A percentile compares a stretch with the other conserved stretches of the same genome.
phyloP scores from a whole-genome alignment of 1,139 yeast genomes.

The Pichia inconspicua region DNA sequence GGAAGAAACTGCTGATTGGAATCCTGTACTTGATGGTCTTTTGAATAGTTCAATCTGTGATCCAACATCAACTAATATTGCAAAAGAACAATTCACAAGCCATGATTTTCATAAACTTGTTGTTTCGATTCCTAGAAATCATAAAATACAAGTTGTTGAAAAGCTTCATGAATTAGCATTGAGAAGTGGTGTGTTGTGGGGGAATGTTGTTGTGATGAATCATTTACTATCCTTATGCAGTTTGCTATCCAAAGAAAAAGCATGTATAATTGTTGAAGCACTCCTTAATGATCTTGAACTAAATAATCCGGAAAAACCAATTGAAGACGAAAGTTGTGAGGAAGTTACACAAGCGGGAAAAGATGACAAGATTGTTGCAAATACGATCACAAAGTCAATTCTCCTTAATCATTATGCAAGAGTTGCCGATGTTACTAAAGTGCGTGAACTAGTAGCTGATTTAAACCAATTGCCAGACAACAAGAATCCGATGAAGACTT shows the following conservation, averaged over 20 bases:
- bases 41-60: conserved; percentile 7
- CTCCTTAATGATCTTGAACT: conserved; percentile 25
- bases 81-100: conserved; percentile 31
- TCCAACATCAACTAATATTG: neutral
- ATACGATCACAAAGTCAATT: conserved; percentile 36
- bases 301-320: neutral
- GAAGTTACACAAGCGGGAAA: neutral
- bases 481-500: conserved; percentile 13
- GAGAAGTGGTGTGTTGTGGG: conserved; percentile 20
- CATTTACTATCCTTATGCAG: conserved; percentile 26
- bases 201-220: conserved; percentile 34
- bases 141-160: conserved; percentile 33
- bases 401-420: conserved; percentile 30
- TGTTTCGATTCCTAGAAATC: conserved; percentile 36
- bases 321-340: neutral
- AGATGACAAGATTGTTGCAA: conserved; percentile 26
- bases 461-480: conserved; percentile 10
- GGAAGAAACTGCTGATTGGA: conserved; percentile 48
- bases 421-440: conserved; percentile 31
- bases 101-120: conserved; percentile 38
- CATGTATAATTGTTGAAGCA: conserved; percentile 18
- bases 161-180: conserved; percentile 31
- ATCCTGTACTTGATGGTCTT: conserved; percentile 42
- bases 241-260: conserved; percentile 8
- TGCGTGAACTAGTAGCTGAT: conserved; percentile 21